Conservation (phyloP, 345 rosid genomes). For the Lumnitzera racemosa region DNA sequence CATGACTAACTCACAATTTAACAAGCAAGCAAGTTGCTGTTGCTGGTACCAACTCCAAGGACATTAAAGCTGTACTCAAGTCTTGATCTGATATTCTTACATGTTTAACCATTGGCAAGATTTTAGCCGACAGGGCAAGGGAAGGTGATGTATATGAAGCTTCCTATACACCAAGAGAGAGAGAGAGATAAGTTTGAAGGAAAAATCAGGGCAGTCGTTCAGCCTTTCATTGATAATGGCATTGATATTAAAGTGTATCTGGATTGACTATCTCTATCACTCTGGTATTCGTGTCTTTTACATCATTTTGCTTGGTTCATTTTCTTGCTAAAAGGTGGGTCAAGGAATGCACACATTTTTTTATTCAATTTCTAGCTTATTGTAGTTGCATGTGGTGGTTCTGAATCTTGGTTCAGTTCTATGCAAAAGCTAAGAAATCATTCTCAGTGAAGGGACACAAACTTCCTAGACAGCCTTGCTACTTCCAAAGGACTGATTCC, state of each 20-base stretch:
- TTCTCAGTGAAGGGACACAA: too few species aligned
- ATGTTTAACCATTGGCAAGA: constrained; percentile 68
- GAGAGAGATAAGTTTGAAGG: constrained; percentile 86
- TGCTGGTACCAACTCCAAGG: constrained; percentile 59
- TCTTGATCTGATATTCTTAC: constrained; percentile 87
- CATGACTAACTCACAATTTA: constrained; percentile 83
- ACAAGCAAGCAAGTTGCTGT: constrained; percentile 91
- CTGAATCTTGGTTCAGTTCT: too few species aligned
- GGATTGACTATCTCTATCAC: too few species aligned
- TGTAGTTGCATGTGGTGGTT: too few species aligned
- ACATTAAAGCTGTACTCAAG: constrained; percentile 29
- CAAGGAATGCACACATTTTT: too few species aligned
- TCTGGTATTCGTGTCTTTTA: too few species aligned
- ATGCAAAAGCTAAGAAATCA: too few species aligned
- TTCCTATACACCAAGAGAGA: constrained; percentile 68
- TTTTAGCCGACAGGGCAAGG: constrained; percentile 71
- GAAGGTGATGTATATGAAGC: constrained; percentile 89
- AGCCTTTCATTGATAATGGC: constrained; percentile 80
- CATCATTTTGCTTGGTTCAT: too few species aligned
- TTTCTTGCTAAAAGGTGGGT: too few species aligned
- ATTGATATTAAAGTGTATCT: constrained; percentile 32
- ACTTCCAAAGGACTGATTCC: too few species aligned
- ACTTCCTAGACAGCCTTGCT: too few species aligned
- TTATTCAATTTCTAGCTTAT: too few species aligned
- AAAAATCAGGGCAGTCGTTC: constrained; percentile 13